These are phyloP conservation scores for Globisporangium middletonii DNA, from an alignment of 352 stramenopile genomes.

Conservation along the genomic window DNA sequence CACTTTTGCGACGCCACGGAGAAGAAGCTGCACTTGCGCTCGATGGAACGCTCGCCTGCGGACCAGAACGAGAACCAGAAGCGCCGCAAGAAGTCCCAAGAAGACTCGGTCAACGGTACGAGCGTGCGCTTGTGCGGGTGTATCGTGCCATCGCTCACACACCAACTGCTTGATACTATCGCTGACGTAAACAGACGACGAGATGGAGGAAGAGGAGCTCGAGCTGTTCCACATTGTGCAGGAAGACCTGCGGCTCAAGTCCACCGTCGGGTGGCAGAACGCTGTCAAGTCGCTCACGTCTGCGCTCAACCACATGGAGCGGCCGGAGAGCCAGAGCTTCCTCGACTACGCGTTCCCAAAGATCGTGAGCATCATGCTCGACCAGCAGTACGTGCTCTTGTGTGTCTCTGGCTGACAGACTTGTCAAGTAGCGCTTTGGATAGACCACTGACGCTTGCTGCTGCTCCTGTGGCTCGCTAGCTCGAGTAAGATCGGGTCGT, in stretches of 20 bases:
- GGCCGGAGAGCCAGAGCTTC: slow-evolving; percentile 68
- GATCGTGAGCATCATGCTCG: slow-evolving; percentile 88
- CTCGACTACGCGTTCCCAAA: slow-evolving; percentile 71
- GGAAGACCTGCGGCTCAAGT: slow-evolving; percentile 83
- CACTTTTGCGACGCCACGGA: slow-evolving; percentile 17
- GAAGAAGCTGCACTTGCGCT: slow-evolving; percentile 58
- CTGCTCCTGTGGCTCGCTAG: slow-evolving; percentile 21
- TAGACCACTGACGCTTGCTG: background rate
- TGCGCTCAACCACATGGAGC: slow-evolving; percentile 62
- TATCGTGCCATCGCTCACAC: background rate
- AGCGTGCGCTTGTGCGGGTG: background rate
- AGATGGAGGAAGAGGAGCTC: slow-evolving; percentile 81
- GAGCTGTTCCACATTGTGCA: slow-evolving; percentile 81
- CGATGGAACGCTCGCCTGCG: slow-evolving; percentile 43
- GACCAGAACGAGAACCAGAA: slow-evolving; percentile 55
- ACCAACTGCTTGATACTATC: no score
- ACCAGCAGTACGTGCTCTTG: slow-evolving; percentile 71
- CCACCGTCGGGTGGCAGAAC: slow-evolving; percentile 88
- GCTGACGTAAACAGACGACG: slow-evolving; percentile 14
- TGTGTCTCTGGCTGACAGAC: slow-evolving; percentile 1
- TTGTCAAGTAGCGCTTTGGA: background rate
- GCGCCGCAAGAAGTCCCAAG: slow-evolving; percentile 63
- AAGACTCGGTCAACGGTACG: slow-evolving; percentile 23
- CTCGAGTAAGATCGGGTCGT: slow-evolving; percentile 80
- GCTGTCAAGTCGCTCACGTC: slow-evolving; percentile 80